A percentile compares a stretch with the other conserved stretches of the same genome.
These are phyloP conservation scores for Tieghemiomyces parasiticus DNA, from an alignment of 192 early-diverging fungal species.

Conservation along the genomic window DNA sequence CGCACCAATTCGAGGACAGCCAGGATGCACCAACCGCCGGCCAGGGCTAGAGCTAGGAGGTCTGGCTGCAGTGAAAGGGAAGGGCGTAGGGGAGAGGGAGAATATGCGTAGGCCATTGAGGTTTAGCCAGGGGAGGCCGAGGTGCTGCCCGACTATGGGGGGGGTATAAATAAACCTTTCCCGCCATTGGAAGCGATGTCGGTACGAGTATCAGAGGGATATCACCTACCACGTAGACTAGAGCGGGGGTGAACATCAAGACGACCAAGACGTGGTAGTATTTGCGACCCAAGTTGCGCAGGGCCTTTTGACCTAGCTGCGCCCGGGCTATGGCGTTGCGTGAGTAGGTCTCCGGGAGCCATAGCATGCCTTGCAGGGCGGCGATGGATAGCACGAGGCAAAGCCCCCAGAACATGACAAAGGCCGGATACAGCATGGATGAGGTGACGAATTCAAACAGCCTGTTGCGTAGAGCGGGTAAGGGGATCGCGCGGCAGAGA, in stretches of 20 bases:
- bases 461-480: too few relatives aligned
- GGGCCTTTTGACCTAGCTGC: conserved; percentile 11
- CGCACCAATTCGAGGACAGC: conserved; percentile 74
- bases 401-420: neutral
- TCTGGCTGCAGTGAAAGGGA: too few relatives aligned
- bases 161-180: too few relatives aligned
- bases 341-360: too few relatives aligned
- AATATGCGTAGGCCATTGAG: too few relatives aligned
- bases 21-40: conserved; percentile 51
- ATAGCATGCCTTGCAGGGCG: too few relatives aligned
- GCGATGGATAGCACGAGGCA: neutral
- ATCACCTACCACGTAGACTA: conserved; percentile 31
- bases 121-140: too few relatives aligned
- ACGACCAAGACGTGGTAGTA: conserved; percentile 72
- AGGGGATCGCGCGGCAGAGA: too few relatives aligned
- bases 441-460: neutral
- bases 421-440: neutral
- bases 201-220: too few relatives aligned
- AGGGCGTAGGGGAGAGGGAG: too few relatives aligned
- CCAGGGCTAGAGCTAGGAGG: conserved; percentile 70
- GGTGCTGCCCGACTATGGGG: too few relatives aligned
- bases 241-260: conserved; percentile 75
- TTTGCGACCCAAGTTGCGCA: conserved; percentile 64
- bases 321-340: neutral
- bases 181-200: too few relatives aligned